phyloP scores from a whole-genome alignment of 768 basidiomycete species.

The Russula compacta region DNA sequence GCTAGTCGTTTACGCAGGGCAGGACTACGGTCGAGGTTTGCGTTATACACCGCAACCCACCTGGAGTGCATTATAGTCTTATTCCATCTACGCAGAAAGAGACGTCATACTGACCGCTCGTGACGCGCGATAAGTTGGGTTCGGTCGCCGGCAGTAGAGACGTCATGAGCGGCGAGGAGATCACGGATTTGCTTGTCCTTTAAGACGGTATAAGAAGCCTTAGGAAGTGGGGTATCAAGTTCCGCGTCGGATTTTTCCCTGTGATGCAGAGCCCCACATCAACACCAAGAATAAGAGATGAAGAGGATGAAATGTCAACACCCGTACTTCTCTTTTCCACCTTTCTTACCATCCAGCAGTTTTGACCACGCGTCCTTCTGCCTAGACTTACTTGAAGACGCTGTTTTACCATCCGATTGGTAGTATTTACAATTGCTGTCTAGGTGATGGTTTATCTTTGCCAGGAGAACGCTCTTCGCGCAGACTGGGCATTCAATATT shows the following conservation, averaged over 20 bases:
- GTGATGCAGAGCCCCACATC: not conserved
- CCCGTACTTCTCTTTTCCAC: constrained; percentile 16
- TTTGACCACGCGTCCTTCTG: constrained; percentile 20
- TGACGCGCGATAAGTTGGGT: constrained; percentile 22
- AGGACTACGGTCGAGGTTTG: constrained; percentile 22
- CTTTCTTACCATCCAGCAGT: constrained; percentile 10
- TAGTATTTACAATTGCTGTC: constrained; percentile 27
- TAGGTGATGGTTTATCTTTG: constrained; percentile 28
- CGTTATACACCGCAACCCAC: constrained; percentile 24
- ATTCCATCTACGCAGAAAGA: not conserved
- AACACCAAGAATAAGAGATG: not conserved
- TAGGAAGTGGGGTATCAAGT: constrained; percentile 15
- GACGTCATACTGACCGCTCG: constrained; percentile 15
- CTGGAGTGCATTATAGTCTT: constrained; percentile 1
- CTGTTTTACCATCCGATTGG: not conserved
- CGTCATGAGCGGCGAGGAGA: constrained; percentile 19
- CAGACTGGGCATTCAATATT: constrained; percentile 9
- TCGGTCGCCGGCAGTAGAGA: constrained; percentile 22
- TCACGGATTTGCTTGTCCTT: constrained; percentile 21
- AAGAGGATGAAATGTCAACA: not conserved
- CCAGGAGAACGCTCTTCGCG: constrained; percentile 21
- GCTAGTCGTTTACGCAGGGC: constrained; percentile 7
- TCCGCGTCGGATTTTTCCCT: constrained; percentile 1
- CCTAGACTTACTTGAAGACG: constrained; percentile 6
- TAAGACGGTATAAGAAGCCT: constrained; percentile 23